These are phyloP conservation scores for Suillus brevipes DNA, from an alignment of 768 basidiomycete species.

Conservation along the genomic window DNA sequence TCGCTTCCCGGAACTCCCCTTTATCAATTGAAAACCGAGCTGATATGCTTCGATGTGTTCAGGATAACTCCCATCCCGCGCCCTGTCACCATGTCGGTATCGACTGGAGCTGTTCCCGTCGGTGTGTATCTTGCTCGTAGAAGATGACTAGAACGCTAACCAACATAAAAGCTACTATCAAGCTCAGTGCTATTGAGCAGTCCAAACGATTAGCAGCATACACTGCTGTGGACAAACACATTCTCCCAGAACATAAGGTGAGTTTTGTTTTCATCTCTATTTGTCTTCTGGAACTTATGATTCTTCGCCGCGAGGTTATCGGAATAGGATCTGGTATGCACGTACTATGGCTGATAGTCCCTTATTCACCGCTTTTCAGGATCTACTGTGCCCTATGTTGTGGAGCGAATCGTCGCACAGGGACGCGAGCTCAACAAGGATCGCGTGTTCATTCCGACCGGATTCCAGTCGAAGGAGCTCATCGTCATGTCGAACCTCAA, in stretches of 20 bases:
- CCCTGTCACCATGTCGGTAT: slow-evolving; percentile 13
- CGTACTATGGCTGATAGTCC: neutral
- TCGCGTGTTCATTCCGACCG: slow-evolving; percentile 89
- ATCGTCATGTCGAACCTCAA: slow-evolving; percentile 77
- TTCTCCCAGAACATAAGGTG: slow-evolving; percentile 81
- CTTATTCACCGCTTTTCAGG: slow-evolving; percentile 42
- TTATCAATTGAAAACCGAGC: slow-evolving; percentile 4
- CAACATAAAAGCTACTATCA: slow-evolving; percentile 5
- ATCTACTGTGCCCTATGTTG: slow-evolving; percentile 95
- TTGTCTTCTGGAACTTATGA: slow-evolving; percentile 3
- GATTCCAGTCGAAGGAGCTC: slow-evolving; percentile 95
- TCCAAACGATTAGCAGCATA: slow-evolving; percentile 91
- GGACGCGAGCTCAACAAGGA: slow-evolving; percentile 72
- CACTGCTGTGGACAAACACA: slow-evolving; percentile 90
- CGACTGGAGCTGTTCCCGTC: slow-evolving; percentile 2
- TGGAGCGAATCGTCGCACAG: slow-evolving; percentile 89
- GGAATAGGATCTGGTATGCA: slow-evolving; percentile 79
- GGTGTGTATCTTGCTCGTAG: slow-evolving; percentile 13
- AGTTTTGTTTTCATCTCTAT: slow-evolving; percentile 18
- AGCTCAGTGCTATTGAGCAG: slow-evolving; percentile 61
- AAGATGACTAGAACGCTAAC: slow-evolving; percentile 4
- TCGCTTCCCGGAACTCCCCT: slow-evolving; percentile 5
- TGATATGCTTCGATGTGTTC: slow-evolving; percentile 1
- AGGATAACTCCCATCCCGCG: slow-evolving; percentile 16
- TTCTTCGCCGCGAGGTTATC: slow-evolving; percentile 55